These are phyloP conservation scores for Cercospora beticola DNA, from an alignment of 2,329 filamentous ascomycete species.

Conservation along the genomic window DNA sequence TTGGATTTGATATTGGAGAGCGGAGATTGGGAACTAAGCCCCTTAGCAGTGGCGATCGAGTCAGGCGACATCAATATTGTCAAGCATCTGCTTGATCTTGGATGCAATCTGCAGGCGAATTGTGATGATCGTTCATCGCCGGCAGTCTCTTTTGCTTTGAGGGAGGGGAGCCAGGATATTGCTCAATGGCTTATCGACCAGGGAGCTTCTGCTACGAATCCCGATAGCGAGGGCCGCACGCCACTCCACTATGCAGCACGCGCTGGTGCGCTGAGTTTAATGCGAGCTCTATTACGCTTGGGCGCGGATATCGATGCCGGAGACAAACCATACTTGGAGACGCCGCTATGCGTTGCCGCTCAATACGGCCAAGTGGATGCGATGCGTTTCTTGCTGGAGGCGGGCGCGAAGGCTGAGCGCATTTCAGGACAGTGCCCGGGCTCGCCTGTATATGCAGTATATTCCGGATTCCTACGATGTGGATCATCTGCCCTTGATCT, in stretches of 20 bases:
- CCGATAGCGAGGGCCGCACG: neutral
- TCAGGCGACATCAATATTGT: neutral
- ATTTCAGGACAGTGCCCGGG: neutral
- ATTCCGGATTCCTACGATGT: rapidly evolving
- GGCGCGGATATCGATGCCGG: neutral
- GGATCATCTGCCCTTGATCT: neutral
- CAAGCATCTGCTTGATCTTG: neutral
- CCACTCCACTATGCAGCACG: neutral
- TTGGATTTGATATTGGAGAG: neutral
- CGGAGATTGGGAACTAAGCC: neutral
- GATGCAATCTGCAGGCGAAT: neutral
- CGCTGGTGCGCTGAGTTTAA: neutral
- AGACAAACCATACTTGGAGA: neutral
- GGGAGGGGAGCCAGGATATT: neutral
- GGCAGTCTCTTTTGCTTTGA: neutral
- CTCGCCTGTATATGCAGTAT: neutral
- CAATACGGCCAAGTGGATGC: neutral
- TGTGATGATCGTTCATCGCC: neutral
- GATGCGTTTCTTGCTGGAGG: neutral
- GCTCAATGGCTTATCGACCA: neutral
- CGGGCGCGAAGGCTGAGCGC: neutral
- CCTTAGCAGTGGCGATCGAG: neutral
- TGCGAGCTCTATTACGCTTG: neutral
- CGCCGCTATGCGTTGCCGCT: neutral
- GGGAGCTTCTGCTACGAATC: neutral